phyloP scores from a whole-genome alignment of 768 basidiomycete genomes.

The Kwoniella mangroviensis region DNA sequence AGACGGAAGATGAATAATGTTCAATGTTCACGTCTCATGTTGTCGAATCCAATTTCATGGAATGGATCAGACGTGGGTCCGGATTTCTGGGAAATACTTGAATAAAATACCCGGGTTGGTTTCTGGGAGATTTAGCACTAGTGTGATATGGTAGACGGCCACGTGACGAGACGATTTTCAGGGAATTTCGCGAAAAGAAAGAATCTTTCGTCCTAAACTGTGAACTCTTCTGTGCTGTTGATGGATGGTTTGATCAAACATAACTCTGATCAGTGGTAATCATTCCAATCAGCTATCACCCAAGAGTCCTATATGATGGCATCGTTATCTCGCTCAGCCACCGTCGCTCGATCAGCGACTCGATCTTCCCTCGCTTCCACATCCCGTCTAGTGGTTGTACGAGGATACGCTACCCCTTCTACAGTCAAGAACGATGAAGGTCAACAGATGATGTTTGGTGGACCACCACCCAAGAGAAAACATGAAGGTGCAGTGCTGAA shows the following conservation, averaged over 20 bases:
- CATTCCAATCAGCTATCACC: background rate
- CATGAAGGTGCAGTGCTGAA: slow-evolving; percentile 41
- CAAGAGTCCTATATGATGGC: slow-evolving; percentile 11
- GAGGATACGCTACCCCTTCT: slow-evolving; percentile 23
- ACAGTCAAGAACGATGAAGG: slow-evolving; percentile 10
- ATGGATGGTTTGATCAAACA: no score
- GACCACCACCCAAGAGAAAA: slow-evolving; percentile 23
- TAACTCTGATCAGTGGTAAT: no score
- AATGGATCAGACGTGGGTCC: no score
- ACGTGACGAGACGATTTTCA: background rate
- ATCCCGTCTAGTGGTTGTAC: slow-evolving; percentile 13
- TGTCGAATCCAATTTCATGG: no score
- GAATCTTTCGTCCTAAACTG: background rate
- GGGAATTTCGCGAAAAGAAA: background rate
- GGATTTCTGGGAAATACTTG: no score
- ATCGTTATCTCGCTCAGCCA: slow-evolving; percentile 18
- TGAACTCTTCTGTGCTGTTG: background rate
- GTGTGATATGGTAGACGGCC: background rate
- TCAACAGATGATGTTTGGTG: slow-evolving; percentile 26
- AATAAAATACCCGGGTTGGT: no score
- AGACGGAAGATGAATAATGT: no score
- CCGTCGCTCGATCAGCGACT: slow-evolving; percentile 6
- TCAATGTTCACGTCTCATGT: no score
- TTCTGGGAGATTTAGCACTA: no score
- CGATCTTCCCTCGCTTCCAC: slow-evolving; percentile 31